Evolutionary conservation across 441 rosid species (phyloP), one percentile per base, ranked within the genome.

Genomic region (Adansonia gregorii): DNA sequence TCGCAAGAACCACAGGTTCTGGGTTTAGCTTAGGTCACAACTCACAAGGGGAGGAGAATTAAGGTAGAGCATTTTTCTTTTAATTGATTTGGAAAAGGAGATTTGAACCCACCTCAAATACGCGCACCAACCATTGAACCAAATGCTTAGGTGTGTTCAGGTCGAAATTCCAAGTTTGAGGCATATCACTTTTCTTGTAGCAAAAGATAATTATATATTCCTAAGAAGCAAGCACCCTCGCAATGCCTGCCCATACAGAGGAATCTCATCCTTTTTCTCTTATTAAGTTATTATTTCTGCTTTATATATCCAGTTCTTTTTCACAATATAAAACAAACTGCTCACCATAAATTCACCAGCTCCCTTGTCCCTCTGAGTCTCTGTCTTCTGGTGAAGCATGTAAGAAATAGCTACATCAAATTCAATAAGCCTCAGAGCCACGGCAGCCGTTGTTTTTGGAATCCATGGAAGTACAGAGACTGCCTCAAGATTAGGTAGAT

Each of bases 371-470:
- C 24, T 56, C 61, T 75, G 87, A 67, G 86, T 78, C 60, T 88
- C 89, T 2, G 68, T 64, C 74, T 81, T 87, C 73, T 86, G 91
- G 76, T 89, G 85, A 0, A 80, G 84, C 0, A 78, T 68, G 86
- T 89, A 94, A 27, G 81, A 55, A 74, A 92, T 80, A 19, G 93
- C 83, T 49, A 83, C 73, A 65, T 94, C 98, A n/a, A 94, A 80
- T 55, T 89, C 94, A 81, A 84, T 65, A 41, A 94, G 86, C 85
- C 97, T 86, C 60, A 94, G 76, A 66, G 92, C 89, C 70, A 90
- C 80, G 73, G 93, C 98, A 72, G 92, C 94, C 0, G 90, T 83
- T 43, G 98, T 92, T 64, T 81, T 86, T 0, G 97, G 98, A 76
- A 92, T 61, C 95, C 97, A 94, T 10, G 97, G 97, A 60, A 91